These are phyloP conservation scores for Lipomyces lipofer DNA, from an alignment of 805 yeast species.

Conservation along the genomic window DNA sequence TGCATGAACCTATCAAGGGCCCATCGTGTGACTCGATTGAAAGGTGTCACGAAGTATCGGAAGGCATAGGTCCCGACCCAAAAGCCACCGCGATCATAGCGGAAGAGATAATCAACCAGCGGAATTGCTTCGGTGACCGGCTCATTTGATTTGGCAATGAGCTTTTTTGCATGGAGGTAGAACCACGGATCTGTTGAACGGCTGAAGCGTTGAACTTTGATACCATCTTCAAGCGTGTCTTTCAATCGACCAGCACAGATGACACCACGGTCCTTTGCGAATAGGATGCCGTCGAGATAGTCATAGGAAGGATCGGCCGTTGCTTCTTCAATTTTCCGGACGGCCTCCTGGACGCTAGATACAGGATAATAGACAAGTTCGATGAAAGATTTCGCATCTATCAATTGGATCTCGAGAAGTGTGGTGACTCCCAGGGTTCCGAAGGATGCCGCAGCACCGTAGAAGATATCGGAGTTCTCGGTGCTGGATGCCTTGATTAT, in stretches of 20 bases:
- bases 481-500: neutral
- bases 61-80: slow-evolving; percentile 3
- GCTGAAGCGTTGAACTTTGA: neutral
- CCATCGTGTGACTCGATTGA: slow-evolving; percentile 8
- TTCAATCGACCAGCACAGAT: slow-evolving; percentile 3
- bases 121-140: slow-evolving; percentile 5
- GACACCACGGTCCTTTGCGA: slow-evolving; percentile 3
- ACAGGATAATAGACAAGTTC: slow-evolving; percentile 3
- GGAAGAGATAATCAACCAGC: slow-evolving; percentile 3
- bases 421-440: slow-evolving; percentile 7
- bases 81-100: slow-evolving; percentile 7
- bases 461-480: slow-evolving; percentile 2
- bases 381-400: slow-evolving; percentile 3
- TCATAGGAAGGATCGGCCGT: neutral
- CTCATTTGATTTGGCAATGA: neutral
- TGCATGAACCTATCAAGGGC: slow-evolving; percentile 2
- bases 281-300: slow-evolving; percentile 3
- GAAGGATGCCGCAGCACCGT: slow-evolving; percentile 4
- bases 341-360: neutral
- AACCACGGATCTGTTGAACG: slow-evolving; percentile 4
- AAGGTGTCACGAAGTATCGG: slow-evolving; percentile 2
- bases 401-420: slow-evolving; percentile 4
- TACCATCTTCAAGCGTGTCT: neutral
- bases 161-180: slow-evolving; percentile 5
- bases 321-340: neutral